These are phyloP conservation scores for Fraxinus floribunda DNA, from an alignment of 305 asterid genomes.

Conservation along the genomic window DNA sequence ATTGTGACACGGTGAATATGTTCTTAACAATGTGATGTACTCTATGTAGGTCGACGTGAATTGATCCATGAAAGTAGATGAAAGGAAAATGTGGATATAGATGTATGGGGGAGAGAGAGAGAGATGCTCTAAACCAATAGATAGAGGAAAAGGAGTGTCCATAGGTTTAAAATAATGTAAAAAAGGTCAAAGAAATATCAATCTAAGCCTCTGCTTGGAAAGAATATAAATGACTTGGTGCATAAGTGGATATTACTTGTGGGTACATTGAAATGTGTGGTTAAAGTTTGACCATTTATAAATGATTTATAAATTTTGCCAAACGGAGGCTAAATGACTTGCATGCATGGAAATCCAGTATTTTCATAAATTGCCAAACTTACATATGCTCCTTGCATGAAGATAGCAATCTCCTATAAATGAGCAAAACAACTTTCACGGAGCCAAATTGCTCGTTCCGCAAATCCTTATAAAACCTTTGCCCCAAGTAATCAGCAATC, in stretches of 20 bases:
- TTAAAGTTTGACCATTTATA: not conserved
- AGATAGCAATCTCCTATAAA: conserved; percentile 47
- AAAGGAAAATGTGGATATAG: not conserved
- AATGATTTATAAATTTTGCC: not conserved
- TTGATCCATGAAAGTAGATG: not conserved
- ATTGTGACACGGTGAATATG: not conserved
- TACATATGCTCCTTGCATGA: conserved; percentile 63
- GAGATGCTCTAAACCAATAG: not conserved
- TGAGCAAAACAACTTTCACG: conserved; percentile 39
- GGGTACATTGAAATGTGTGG: not conserved
- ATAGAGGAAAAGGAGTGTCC: not conserved
- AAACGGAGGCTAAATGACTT: not conserved
- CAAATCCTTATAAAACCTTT: conserved; percentile 48
- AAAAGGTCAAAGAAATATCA: not conserved
- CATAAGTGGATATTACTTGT: not conserved
- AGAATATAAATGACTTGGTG: not conserved
- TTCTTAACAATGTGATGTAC: not conserved
- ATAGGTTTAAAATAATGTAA: not conserved
- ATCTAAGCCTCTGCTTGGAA: not conserved
- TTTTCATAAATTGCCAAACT: conserved; percentile 23
- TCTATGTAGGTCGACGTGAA: not conserved
- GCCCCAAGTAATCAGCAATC: conserved; percentile 53
- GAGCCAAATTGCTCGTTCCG: conserved; percentile 45
- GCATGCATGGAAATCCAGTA: not conserved
- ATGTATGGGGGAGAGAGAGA: not conserved